Evolutionary conservation across 1,139 yeast species (phyloP).

Genomic region (Blastobotrys arbuscula): DNA sequence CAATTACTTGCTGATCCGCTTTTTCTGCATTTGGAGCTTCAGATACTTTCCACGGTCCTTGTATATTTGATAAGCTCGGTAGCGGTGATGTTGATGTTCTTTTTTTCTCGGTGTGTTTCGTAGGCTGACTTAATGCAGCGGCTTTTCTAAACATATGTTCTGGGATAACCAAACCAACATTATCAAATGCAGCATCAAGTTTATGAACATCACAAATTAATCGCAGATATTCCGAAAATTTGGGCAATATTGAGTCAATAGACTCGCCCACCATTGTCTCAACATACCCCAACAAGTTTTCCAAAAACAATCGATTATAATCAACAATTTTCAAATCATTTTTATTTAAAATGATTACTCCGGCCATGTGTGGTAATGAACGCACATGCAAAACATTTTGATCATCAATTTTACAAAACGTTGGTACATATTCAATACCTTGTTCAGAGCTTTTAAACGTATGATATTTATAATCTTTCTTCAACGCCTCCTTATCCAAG

Average conservation of each 20-base stretch:
- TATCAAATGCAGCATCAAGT: slow-evolving; percentile 18
- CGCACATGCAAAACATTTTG: slow-evolving; percentile 11
- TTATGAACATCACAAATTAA: slow-evolving; percentile 38
- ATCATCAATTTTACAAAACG: neutral
- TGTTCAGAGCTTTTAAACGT: neutral
- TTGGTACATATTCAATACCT: slow-evolving; percentile 4
- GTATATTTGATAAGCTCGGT: slow-evolving; percentile 2
- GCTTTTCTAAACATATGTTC: slow-evolving; percentile 80
- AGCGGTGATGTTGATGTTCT: slow-evolving; percentile 6
- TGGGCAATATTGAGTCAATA: slow-evolving; percentile 59
- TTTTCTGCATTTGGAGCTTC: slow-evolving; percentile 6
- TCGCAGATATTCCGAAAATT: slow-evolving; percentile 50
- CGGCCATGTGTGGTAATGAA: slow-evolving; percentile 81
- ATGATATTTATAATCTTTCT: neutral
- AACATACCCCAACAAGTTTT: slow-evolving; percentile 68
- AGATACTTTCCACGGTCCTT: slow-evolving; percentile 3
- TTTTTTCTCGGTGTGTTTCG: neutral
- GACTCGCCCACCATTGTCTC: slow-evolving; percentile 43
- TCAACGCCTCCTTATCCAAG: neutral
- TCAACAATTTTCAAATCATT: slow-evolving; percentile 45
- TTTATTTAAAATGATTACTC: slow-evolving; percentile 67
- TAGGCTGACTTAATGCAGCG: slow-evolving; percentile 23
- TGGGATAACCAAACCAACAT: slow-evolving; percentile 63
- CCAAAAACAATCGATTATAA: slow-evolving; percentile 73
- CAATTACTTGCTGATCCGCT: slow-evolving; percentile 13